Evolutionary conservation across 2,329 filamentous ascomycete genomes (phyloP).

Genomic region (Pochonia chlamydosporia): DNA sequence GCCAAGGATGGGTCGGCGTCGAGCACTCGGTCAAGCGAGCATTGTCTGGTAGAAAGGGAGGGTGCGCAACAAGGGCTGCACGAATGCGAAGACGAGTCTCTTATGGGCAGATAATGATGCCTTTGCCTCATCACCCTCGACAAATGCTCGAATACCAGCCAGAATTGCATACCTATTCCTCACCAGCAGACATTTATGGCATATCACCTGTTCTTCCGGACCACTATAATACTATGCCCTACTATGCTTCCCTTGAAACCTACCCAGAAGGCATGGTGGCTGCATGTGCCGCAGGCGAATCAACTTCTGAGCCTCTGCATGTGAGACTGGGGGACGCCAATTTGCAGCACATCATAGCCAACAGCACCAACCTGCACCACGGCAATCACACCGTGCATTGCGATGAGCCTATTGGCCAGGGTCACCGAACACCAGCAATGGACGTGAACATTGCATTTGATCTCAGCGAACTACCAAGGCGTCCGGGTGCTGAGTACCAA

Average conservation of each 20-base stretch:
- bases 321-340: neutral
- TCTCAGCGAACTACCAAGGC: neutral
- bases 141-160: neutral
- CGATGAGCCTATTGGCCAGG: neutral
- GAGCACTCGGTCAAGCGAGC: slow-evolving; percentile 24
- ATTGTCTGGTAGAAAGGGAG: slow-evolving; percentile 27
- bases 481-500: slow-evolving; percentile 2
- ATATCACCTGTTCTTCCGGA: neutral
- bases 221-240: neutral
- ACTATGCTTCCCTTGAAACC: neutral
- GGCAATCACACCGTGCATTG: neutral
- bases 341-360: neutral
- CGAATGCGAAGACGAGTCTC: slow-evolving; percentile 16
- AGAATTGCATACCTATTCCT: neutral
- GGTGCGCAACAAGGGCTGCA: slow-evolving; percentile 23
- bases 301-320: neutral
- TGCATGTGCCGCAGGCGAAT: neutral
- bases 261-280: neutral
- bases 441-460: neutral
- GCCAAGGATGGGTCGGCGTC: slow-evolving; percentile 15
- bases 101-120: slow-evolving; percentile 12
- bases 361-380: neutral
- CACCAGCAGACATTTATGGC: neutral
- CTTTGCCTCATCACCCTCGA: neutral
- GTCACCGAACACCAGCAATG: neutral